Evolutionary conservation across 2,329 filamentous ascomycete genomes (phyloP), one percentile per base, ranked within the genome.

Genomic region (Colletotrichum melonis): DNA sequence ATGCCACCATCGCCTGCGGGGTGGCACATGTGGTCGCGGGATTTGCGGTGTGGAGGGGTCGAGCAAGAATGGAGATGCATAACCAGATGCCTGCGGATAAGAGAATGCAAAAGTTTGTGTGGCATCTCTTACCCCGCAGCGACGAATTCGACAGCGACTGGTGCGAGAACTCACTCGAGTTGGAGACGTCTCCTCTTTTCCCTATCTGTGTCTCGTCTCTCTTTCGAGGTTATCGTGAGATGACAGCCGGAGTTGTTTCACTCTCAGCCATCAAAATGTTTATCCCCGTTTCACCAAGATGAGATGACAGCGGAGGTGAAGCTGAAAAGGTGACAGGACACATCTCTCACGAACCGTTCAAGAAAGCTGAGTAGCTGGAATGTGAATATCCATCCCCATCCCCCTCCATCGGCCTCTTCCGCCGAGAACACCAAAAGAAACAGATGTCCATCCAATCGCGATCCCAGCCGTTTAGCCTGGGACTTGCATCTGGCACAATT

Each of bases 21-120:
- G 42, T n/a, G 65, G 70, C 26, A 8, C 70, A 73, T 73, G 70
- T 73, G 70, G 28, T 59, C 28, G 49, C 26, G 46, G 56, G 32
- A 71, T 67, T 56, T 56, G 26, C 46, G 52, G 35, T 63, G 66
- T 26, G 24, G 56, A 52, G 42, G 32, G 26, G 35, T 49, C 38
- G 38, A 19, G 14, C 38, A 1, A 42, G 32, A 35, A 12, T 35
- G 32, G 38, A 42, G 38, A 16, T 42, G 16, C 16, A 19, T 42
- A 8, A 2, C 6, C 38, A 42, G 38, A 42, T 42, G 38, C 16
- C 42, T 22, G 16, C 19, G 16, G 46, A 24, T 22, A 28, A 24
- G 19, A 35, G n/a, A 7, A 16, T 9, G 24, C 22, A 56, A 5
- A 42, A n/a, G 64, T 63, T 38, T 59, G 58, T 72, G 59, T 69